phyloP scores from a whole-genome alignment of 2,329 filamentous ascomycete species.

The Aureobasidium sp. region DNA sequence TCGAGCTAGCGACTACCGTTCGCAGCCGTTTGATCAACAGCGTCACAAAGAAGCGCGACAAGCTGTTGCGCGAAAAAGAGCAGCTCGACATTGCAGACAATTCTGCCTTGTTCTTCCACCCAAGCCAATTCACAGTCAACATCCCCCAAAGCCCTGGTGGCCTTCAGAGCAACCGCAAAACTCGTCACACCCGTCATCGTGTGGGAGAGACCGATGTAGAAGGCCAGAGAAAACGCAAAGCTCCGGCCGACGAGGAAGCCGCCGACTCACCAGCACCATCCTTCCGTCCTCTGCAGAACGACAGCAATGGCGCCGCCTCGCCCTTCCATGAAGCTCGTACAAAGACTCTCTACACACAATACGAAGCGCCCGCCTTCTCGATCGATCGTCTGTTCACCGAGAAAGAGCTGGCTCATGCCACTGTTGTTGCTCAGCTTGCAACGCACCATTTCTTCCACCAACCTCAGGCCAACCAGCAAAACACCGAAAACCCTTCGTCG shows the following conservation, averaged over 20 bases:
- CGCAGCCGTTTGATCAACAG: constrained; percentile 53
- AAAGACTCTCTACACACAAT: constrained; percentile 45
- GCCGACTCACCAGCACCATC: constrained; percentile 49
- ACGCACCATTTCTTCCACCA: constrained; percentile 51
- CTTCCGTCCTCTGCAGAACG: constrained; percentile 31
- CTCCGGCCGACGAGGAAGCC: constrained; percentile 45
- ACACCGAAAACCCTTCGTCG: constrained; percentile 19
- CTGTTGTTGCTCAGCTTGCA: constrained; percentile 52
- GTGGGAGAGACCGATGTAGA: constrained; percentile 25
- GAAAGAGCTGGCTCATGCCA: constrained; percentile 55
- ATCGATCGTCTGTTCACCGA: constrained; percentile 59
- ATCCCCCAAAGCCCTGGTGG: constrained; percentile 56
- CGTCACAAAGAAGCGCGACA: constrained; percentile 48
- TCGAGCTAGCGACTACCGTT: constrained; percentile 48
- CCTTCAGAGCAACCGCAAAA: constrained; percentile 53
- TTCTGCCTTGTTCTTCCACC: constrained; percentile 56
- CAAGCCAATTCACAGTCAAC: constrained; percentile 58
- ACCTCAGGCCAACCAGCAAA: constrained; percentile 20
- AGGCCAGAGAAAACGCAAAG: constrained; percentile 51
- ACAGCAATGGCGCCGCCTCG: constrained; percentile 39
- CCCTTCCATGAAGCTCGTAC: constrained; percentile 46
- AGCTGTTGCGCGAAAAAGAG: constrained; percentile 56
- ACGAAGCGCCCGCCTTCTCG: constrained; percentile 51
- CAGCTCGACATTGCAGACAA: constrained; percentile 59
- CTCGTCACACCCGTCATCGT: constrained; percentile 51